Base-by-base conservation (phyloP, 1,284 basidiomycete species). In the Irpex rosettiformis region DNA sequence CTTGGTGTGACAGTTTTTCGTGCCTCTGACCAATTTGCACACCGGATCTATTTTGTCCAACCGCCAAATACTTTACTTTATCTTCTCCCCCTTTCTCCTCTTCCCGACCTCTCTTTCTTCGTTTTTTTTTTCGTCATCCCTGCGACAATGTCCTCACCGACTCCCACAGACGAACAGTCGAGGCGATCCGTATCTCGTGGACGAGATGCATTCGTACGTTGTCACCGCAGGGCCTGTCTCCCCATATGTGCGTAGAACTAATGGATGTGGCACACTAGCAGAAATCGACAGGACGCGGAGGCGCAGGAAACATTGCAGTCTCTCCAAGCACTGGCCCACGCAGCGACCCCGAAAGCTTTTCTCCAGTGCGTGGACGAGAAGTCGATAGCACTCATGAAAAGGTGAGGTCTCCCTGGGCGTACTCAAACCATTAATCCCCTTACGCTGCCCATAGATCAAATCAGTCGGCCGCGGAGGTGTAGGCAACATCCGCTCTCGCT, bases 401-500 rank as follows among this genome's bases (percentile, higher is more conserved):
- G 40, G 76, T 77, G 61, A 13, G 72, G 64, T 28, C 40, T 28
- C 29, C 22, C 29, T 27, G 40, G 28, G 52, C 29, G 24, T 49
- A 11, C 21, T 18, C 43, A 6, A 57, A 54, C 55, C 52, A 29
- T 48, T 37, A 29, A 24, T n/a, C 55, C 42, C 16, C 54, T 43
- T 57, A 61, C 42, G 21, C 57, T 28, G 59, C 48, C 3, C 47
- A 6, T 61, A 87, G 77, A 60, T 81, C n/a, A 78, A 76, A 62
- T 86, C 86, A 42, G 81, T 84, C 47, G 91, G 91, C 18, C 82
- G 91, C 30, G 91, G 91, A 37, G 91, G 91, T 25, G 81, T 80
- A 18, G 91, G 91, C 45, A 93, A 93, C 73, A 83, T 92, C 40
- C 84, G 86, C 53, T 86, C 88, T 3, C 84, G 86, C 0, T 88